Percentiles rank a stretch among this genome's conserved stretches.
Evolutionary conservation across 805 yeast genomes (phyloP).

Genomic region (Kluyveromyces wickerhamii): DNA sequence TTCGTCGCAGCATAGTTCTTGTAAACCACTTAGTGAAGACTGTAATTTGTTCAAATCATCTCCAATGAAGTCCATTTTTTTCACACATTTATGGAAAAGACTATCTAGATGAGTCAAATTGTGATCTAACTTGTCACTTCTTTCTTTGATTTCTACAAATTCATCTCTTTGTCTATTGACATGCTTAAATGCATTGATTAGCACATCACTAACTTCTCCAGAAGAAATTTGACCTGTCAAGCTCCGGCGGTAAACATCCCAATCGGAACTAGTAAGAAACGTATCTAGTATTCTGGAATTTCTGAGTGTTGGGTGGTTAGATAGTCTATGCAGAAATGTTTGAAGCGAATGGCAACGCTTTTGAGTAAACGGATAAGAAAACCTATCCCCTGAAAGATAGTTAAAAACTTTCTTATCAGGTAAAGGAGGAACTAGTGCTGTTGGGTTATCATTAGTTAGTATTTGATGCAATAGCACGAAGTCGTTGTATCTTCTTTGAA

Average conservation of each 20-base stretch:
- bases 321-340: constrained; percentile 63
- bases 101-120: constrained; percentile 72
- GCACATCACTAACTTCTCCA: constrained; percentile 69
- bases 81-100: constrained; percentile 63
- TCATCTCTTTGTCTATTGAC: constrained; percentile 62
- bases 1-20: constrained; percentile 44
- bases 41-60: constrained; percentile 67
- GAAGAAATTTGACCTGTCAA: constrained; percentile 19
- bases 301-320: constrained; percentile 65
- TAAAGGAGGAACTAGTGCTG: constrained; percentile 82
- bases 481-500: constrained; percentile 71
- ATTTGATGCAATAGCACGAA: constrained; percentile 72
- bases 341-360: constrained; percentile 76
- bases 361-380: constrained; percentile 73
- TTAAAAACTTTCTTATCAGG: constrained; percentile 90
- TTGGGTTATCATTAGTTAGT: constrained; percentile 70
- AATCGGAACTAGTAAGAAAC: constrained; percentile 26
- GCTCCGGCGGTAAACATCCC: constrained; percentile 28
- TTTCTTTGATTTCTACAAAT: constrained; percentile 74
- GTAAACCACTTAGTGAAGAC: constrained; percentile 58
- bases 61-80: constrained; percentile 64
- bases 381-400: constrained; percentile 89
- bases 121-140: constrained; percentile 76
- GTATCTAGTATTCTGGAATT: constrained; percentile 50
- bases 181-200: constrained; percentile 89